Evolutionary conservation across 768 basidiomycete species (phyloP).

Genomic region (Paxillus rubicundulus): DNA sequence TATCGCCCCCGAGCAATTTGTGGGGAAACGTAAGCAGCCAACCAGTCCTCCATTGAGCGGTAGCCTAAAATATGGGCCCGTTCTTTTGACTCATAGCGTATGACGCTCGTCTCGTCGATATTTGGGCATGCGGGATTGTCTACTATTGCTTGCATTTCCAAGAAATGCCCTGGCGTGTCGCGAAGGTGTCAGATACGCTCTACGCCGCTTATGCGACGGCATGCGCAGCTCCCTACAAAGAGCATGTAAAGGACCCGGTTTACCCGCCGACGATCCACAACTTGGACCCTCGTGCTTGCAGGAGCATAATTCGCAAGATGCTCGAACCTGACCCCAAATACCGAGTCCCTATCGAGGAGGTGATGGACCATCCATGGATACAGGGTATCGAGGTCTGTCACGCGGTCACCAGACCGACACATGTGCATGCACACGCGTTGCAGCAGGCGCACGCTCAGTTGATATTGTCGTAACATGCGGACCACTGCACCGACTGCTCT

Average conservation of each 20-base stretch:
- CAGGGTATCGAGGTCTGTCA: constrained; percentile 81
- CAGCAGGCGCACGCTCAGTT: constrained; percentile 54
- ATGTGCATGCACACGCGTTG: constrained; percentile 69
- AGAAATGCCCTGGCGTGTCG: constrained; percentile 96
- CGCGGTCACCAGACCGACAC: constrained; percentile 56
- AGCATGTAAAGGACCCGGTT: constrained; percentile 30
- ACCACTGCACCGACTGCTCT: neutral
- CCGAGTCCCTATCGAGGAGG: constrained; percentile 75
- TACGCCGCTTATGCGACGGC: constrained; percentile 69
- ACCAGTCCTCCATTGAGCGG: constrained; percentile 31
- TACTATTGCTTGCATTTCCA: constrained; percentile 99
- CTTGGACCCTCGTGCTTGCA: constrained; percentile 80
- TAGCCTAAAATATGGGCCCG: constrained; percentile 35
- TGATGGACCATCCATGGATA: constrained; percentile 77
- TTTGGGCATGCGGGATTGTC: constrained; percentile 96
- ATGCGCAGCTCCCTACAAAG: constrained; percentile 33
- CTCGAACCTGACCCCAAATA: constrained; percentile 89
- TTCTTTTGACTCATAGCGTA: constrained; percentile 60
- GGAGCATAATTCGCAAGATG: constrained; percentile 86
- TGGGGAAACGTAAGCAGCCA: constrained; percentile 84
- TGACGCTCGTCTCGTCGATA: constrained; percentile 94
- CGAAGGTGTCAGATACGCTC: constrained; percentile 76
- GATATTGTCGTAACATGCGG: constrained; percentile 9
- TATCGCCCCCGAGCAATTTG: constrained; percentile 97
- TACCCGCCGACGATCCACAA: constrained; percentile 78